Evolutionary conservation across 805 yeast genomes (phyloP).

Genomic region (Saturnispora diversa): DNA sequence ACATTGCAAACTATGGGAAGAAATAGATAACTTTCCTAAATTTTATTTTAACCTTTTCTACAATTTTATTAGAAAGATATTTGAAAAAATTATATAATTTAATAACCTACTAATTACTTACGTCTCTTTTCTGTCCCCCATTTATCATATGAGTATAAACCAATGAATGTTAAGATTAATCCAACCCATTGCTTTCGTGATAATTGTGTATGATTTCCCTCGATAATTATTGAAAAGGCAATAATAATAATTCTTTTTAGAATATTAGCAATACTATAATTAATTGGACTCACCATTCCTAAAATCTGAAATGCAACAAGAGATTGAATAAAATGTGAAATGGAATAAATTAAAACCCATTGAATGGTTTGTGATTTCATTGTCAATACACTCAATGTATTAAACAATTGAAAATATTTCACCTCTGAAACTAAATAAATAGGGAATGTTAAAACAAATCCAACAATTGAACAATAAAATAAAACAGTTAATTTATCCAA

Average conservation of each 20-base stretch:
- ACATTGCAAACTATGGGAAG: slow-evolving; percentile 38
- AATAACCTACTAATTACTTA: slow-evolving; percentile 1
- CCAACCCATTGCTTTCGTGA: slow-evolving; percentile 42
- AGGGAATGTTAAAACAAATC: slow-evolving; percentile 60
- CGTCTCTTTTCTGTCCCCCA: slow-evolving; percentile 38
- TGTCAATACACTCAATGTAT: slow-evolving; percentile 29
- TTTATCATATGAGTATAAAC: slow-evolving; percentile 63
- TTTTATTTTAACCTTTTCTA: no score
- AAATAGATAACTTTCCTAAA: no score
- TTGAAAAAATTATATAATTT: no score
- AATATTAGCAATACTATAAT: slow-evolving; percentile 73
- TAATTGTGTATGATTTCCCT: slow-evolving; percentile 36
- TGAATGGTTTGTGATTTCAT: slow-evolving; percentile 23
- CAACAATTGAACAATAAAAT: slow-evolving; percentile 62
- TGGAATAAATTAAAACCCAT: slow-evolving; percentile 52
- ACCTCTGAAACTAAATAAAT: slow-evolving; percentile 54
- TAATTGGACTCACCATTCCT: slow-evolving; percentile 65
- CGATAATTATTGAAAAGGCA: slow-evolving; percentile 56
- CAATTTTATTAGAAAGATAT: no score
- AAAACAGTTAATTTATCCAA: slow-evolving; percentile 65
- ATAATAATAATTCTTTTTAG: slow-evolving; percentile 67
- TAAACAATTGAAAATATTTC: slow-evolving; percentile 19
- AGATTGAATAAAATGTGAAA: slow-evolving; percentile 64
- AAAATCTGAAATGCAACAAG: slow-evolving; percentile 68
- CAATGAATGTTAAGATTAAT: slow-evolving; percentile 45